Evolutionary conservation across 352 stramenopile species (phyloP).

Genomic region (Pythium brachiatum): DNA sequence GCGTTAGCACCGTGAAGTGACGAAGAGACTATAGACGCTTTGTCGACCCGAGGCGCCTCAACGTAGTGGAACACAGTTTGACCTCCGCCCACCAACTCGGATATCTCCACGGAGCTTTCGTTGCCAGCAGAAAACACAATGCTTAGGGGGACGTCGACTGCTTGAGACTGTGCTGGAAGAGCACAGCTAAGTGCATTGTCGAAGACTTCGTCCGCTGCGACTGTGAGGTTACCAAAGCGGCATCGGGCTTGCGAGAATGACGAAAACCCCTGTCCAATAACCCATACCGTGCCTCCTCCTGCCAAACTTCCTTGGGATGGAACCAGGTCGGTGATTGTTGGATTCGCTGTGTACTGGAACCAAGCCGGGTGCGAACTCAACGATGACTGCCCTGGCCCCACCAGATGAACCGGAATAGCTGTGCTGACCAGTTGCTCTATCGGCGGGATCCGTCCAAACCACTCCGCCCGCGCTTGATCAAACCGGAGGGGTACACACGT

Average conservation of each 20-base stretch:
- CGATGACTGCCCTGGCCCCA: background rate
- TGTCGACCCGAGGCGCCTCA: background rate
- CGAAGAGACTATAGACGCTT: background rate
- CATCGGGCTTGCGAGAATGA: slow-evolving; percentile 9
- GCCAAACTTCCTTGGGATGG: background rate
- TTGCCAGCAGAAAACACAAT: background rate
- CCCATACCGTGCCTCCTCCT: slow-evolving; percentile 13
- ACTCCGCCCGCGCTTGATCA: background rate
- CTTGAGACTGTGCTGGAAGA: background rate
- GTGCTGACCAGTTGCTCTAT: background rate
- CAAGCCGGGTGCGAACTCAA: slow-evolving; percentile 1
- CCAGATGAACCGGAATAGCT: slow-evolving; percentile 5
- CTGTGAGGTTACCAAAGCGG: slow-evolving; percentile 5
- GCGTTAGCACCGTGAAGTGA: background rate
- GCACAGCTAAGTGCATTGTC: slow-evolving; percentile 19
- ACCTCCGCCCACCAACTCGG: background rate
- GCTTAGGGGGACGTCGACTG: background rate
- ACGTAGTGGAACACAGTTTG: background rate
- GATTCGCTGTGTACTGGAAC: slow-evolving; percentile 16
- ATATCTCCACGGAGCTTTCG: slow-evolving; percentile 5
- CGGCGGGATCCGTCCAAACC: slow-evolving; percentile 10
- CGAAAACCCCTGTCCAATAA: slow-evolving; percentile 19
- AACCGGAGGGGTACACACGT: slow-evolving; percentile 1
- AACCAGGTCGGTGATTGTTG: background rate
- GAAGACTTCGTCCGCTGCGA: slow-evolving; percentile 6